Evolutionary conservation across 2,329 filamentous ascomycete species (phyloP), one percentile per base, ranked within the genome.

Genomic region (Orbilia brochopaga): DNA sequence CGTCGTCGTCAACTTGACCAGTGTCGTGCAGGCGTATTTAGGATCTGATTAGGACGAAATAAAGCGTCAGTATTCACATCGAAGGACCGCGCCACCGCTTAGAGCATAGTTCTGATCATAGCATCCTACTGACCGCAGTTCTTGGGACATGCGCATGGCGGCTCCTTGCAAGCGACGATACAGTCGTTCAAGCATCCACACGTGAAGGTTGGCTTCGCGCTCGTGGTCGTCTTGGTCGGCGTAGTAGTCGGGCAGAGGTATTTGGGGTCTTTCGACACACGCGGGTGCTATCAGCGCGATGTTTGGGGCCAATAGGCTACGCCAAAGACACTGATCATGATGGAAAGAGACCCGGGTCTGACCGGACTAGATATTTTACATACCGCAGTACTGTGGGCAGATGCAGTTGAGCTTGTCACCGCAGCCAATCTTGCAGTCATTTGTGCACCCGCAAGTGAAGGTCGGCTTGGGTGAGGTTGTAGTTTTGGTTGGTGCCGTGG

Each of bases 131-230:
- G 44, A 74, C 73, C 62, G 42, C 66, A 74, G 56, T 60, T 63
- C 46, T 57, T 72, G 44, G 66, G 73, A 19, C 66, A 74, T n/a
- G 30, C 46, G 35, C 73, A 74, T 63, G 61, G 50, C 24, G 61
- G 62, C n/a, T 58, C 51, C 21, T 32, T 61, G 57, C 66, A 73
- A 53, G 55, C 54, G 42, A 73, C 67, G n/a, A 72, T 50, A 37
- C 66, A 74, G 27, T 74, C 73, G 50, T 74, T 74, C 32, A 64
- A 46, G 61, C 73, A 73, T 23, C 73, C 73, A 58, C 66, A 72
- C 10, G 60, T 65, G 50, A 30, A 61, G 24, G 55, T 72, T 61
- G 67, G 67, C 37, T 61, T 72, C 10, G 44, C 56, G 35, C 40
- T 65, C 32, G 67, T 72, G 51, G 67, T 72, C 59, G 65, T 63